Evolutionary conservation across 257 asterid genomes (phyloP).

Genomic region (Leonotis leonurus): DNA sequence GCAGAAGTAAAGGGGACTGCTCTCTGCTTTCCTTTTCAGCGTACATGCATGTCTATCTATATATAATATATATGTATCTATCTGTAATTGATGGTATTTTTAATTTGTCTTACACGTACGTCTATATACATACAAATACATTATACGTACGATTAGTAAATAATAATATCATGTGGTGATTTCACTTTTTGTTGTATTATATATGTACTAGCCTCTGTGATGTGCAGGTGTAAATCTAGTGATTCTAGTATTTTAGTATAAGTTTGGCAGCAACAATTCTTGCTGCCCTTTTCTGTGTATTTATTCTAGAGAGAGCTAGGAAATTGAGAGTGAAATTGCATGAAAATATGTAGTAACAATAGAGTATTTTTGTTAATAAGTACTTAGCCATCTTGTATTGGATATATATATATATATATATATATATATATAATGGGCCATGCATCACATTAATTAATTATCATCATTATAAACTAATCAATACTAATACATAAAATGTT

Average conservation of each 20-base stretch:
- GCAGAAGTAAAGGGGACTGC: slow-evolving; percentile 31
- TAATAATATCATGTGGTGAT: too few relatives aligned
- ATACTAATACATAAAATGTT: too few relatives aligned
- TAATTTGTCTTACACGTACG: too few relatives aligned
- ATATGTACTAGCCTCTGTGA: too few relatives aligned
- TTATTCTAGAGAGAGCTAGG: slow-evolving; percentile 11
- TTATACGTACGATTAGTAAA: too few relatives aligned
- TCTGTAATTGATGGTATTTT: too few relatives aligned
- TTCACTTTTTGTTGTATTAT: neutral
- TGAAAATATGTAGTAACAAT: neutral
- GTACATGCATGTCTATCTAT: neutral
- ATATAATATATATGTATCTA: too few relatives aligned
- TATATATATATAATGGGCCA: too few relatives aligned
- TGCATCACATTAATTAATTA: too few relatives aligned
- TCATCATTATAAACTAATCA: too few relatives aligned
- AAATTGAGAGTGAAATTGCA: neutral
- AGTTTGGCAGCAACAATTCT: neutral
- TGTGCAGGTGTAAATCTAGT: slow-evolving; percentile 4
- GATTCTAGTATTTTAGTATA: neutral
- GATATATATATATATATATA: too few relatives aligned
- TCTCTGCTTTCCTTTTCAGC: slow-evolving; percentile 14
- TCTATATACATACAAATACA: too few relatives aligned
- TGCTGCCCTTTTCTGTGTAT: neutral
- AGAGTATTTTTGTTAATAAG: neutral
- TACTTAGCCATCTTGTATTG: neutral